Base-by-base conservation (phyloP, 306 rosid genomes). In the Trichosanthes truncata region DNA sequence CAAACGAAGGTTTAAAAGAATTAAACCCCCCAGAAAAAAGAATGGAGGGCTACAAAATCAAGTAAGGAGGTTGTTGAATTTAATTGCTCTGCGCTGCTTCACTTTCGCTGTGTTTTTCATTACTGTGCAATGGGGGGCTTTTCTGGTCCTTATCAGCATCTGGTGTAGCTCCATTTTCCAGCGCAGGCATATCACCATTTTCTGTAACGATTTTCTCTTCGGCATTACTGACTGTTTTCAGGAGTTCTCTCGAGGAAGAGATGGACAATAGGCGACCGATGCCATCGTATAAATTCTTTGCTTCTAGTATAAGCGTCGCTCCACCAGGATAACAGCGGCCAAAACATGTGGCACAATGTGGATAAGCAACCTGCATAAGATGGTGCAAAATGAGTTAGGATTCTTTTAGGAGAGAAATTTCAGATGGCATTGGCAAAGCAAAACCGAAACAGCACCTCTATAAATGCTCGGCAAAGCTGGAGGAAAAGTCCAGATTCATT, bases 241-340 rank as follows among this genome's bases (percentile, higher is more conserved):
- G 87, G 67, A 82, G 89, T 81, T 88, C 91, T 88, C 97, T 87
- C n/a, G 96, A 84, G 26, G 90, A 84, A 75, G 97, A 85, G 74
- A 93, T 80, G 1, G 86, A 84, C 84, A 93, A 57, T 0, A 96
- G 84, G 80, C 91, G 98, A 77, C 89, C 80, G 31, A 96, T 81
- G 85, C 97, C 98, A 6, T 87, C 87, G 18, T 86, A 95, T 6
- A 92, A 74, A 78, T 82, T 84, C 86, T 90, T 93, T 43, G 94
- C 93, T 52, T 93, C 94, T 90, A 90, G 83, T 57, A 96, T 79
- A 80, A 91, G 76, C 71, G 84, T 81, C 78, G 85, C 87, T 80
- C 97, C 99, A 4, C 96, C 96, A 14, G 91, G 88, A 90, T 91
- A 96, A 86, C 99, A 96, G 62, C 97, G 96, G 49, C 99, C 99